These are phyloP conservation scores for Wallacemonas sp. DNA, from an alignment of 208 protist species.

Conservation along the genomic window DNA sequence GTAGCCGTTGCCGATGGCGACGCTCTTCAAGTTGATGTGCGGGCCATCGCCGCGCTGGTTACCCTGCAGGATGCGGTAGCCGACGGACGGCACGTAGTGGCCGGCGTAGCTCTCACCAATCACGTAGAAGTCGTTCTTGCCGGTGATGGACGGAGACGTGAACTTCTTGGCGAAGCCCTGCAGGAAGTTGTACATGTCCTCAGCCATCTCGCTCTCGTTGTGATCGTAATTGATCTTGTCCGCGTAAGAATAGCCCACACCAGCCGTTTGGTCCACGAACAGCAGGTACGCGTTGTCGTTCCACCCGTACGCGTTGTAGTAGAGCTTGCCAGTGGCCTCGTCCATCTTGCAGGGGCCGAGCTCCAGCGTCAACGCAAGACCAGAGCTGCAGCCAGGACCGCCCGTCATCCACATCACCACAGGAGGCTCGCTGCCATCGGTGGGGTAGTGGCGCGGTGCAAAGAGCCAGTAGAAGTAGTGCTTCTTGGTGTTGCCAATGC, in stretches of 20 bases:
- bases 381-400: constrained; percentile 88
- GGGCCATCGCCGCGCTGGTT: constrained; percentile 39
- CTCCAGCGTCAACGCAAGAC: constrained; percentile 69
- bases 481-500: constrained; percentile 35
- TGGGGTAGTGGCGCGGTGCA: constrained; percentile 43
- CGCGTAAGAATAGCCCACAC: constrained; percentile 87
- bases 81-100: constrained; percentile 70
- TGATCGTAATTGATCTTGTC: constrained; percentile 50
- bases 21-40: constrained; percentile 65
- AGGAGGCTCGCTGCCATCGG: constrained; percentile 43
- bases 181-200: constrained; percentile 91
- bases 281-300: constrained; percentile 85
- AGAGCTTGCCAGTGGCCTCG: constrained; percentile 32
- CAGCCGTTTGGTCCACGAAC: constrained; percentile 91
- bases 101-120: constrained; percentile 86
- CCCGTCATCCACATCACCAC: constrained; percentile 91
- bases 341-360: constrained; percentile 85
- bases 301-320: constrained; percentile 83
- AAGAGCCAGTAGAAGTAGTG: constrained; percentile 94
- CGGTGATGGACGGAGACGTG: constrained; percentile 33
- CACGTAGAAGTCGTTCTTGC: constrained; percentile 74
- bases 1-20: constrained; percentile 88
- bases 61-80: constrained; percentile 40
- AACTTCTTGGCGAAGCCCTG: constrained; percentile 60
- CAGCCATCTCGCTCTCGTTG: constrained; percentile 73